phyloP scores from a whole-genome alignment of 768 basidiomycete genomes.

The Suillus decipiens region DNA sequence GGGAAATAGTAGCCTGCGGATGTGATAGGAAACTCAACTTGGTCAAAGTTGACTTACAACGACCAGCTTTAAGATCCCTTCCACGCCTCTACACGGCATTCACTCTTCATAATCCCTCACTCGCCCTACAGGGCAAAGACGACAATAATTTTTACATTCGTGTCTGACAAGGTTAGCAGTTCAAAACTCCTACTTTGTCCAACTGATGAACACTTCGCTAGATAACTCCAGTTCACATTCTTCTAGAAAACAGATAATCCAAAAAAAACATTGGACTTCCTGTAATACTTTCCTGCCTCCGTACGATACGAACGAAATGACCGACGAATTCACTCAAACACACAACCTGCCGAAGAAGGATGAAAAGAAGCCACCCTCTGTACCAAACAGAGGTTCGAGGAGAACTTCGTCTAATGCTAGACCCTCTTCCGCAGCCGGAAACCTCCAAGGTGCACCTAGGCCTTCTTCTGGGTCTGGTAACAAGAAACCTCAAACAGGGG shows the following conservation, averaged over 20 bases:
- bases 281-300: constrained; percentile 34
- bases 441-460: constrained; percentile 47
- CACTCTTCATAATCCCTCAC: constrained; percentile 66
- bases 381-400: constrained; percentile 57
- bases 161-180: constrained; percentile 46
- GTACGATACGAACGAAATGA: constrained; percentile 83
- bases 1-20: constrained; percentile 23
- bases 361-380: constrained; percentile 52
- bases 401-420: constrained; percentile 51
- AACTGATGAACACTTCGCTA: constrained; percentile 2
- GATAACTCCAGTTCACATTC: constrained; percentile 21
- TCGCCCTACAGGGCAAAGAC: constrained; percentile 92
- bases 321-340: constrained; percentile 67
- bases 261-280: constrained; percentile 43
- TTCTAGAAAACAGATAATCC: constrained; percentile 52
- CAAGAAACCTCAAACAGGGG: constrained; percentile 47
- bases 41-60: constrained; percentile 34
- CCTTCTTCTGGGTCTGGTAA: constrained; percentile 69
- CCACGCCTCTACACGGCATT: constrained; percentile 56
- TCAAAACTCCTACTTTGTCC: neutral
- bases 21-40: constrained; percentile 15
- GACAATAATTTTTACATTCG: constrained; percentile 45
- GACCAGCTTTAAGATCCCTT: constrained; percentile 44
- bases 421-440: constrained; percentile 43
- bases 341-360: constrained; percentile 67